Percentiles rank a stretch among this genome's conserved stretches.
phyloP scores from a whole-genome alignment of 2,329 filamentous ascomycete species.

The Penicillium sclerotiorum region DNA sequence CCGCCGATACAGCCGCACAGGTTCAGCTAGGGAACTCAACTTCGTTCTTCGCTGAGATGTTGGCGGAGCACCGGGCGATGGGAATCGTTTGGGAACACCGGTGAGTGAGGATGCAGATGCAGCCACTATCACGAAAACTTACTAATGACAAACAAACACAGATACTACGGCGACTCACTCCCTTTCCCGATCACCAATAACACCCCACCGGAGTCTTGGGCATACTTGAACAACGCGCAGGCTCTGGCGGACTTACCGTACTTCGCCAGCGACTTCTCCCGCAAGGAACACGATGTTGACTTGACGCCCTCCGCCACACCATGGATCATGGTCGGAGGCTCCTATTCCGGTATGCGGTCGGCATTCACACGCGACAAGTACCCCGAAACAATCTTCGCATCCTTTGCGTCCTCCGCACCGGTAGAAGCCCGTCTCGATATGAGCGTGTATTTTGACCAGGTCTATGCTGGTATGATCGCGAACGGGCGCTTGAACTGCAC shows the following conservation, averaged over 20 bases:
- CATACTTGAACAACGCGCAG: conserved; percentile 47
- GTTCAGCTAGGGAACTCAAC: conserved; percentile 33
- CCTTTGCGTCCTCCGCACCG: conserved; percentile 46
- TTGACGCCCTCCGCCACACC: conserved; percentile 45
- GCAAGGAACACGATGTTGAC: conserved; percentile 33
- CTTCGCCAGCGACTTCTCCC: conserved; percentile 47
- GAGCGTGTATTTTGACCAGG: conserved; percentile 54
- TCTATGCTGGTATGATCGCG: conserved; percentile 51
- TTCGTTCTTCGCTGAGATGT: conserved; percentile 34
- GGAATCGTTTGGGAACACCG: conserved; percentile 49
- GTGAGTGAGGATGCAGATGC: conserved; percentile 22
- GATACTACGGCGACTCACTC: conserved; percentile 47
- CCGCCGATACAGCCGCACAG: conserved; percentile 44
- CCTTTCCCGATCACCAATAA: conserved; percentile 40
- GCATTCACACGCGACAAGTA: conserved; percentile 49
- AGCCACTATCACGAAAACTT: neutral
- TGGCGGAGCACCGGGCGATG: conserved; percentile 41
- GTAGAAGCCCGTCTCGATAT: conserved; percentile 54
- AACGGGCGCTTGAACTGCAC: conserved; percentile 57
- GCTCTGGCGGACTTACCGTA: conserved; percentile 49
- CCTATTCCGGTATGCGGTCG: conserved; percentile 48
- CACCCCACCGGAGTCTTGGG: conserved; percentile 43
- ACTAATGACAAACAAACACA: conserved; percentile 15
- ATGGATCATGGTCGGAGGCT: conserved; percentile 52
- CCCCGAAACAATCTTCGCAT: conserved; percentile 45